A percentile compares a stretch with the other conserved stretches of the same genome.
Evolutionary conservation across 1,284 basidiomycete genomes (phyloP).

Genomic region (Papiliotrema laurentii): DNA sequence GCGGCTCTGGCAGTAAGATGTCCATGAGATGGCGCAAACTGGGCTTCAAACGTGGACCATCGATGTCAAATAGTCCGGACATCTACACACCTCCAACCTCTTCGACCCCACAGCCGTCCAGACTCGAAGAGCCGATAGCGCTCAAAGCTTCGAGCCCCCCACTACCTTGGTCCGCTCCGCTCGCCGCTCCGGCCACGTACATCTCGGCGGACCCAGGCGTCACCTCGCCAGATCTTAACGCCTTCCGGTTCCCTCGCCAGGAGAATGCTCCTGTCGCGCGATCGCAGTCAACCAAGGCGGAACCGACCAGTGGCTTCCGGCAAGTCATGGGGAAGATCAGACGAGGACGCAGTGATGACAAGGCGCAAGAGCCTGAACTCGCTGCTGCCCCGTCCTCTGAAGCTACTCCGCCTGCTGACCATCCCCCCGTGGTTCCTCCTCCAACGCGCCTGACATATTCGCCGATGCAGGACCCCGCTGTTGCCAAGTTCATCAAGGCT

Average conservation of each 20-base stretch:
- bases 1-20: slow-evolving; percentile 28
- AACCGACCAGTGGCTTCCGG: slow-evolving; percentile 9
- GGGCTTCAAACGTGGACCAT: slow-evolving; percentile 25
- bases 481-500: slow-evolving; percentile 35
- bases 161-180: not conserved
- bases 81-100: slow-evolving; percentile 4
- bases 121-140: slow-evolving; percentile 20
- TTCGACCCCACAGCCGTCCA: not conserved
- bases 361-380: not conserved
- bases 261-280: not conserved
- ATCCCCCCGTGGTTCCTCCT: no score
- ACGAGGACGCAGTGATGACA: slow-evolving; percentile 8
- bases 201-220: slow-evolving; percentile 3
- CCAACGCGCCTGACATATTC: slow-evolving; percentile 2
- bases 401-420: no score
- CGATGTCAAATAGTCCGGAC: slow-evolving; percentile 19
- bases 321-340: slow-evolving; percentile 15
- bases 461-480: slow-evolving; percentile 21
- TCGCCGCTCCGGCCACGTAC: not conserved
- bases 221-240: slow-evolving; percentile 11
- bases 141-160: slow-evolving; percentile 7
- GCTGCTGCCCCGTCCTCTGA: not conserved
- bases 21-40: slow-evolving; percentile 37
- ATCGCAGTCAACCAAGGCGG: slow-evolving; percentile 16
- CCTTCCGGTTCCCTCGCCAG: slow-evolving; percentile 24